phyloP scores from a whole-genome alignment of 1,284 basidiomycete species.

The Ganoderma boninense region DNA sequence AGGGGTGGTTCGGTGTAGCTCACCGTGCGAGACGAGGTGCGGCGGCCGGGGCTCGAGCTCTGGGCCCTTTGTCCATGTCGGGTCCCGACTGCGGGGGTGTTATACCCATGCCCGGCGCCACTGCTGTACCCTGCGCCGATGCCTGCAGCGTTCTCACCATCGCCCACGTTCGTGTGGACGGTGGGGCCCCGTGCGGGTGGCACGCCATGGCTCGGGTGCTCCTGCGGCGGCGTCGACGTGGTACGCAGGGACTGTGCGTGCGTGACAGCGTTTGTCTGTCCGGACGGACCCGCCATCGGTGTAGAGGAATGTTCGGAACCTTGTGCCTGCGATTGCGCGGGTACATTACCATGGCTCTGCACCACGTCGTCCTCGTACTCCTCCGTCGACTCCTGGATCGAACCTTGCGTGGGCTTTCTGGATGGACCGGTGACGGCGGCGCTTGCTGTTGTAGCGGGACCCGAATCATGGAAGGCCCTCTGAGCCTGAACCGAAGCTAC shows the following conservation, averaged over 20 bases:
- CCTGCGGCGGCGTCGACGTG: not conserved
- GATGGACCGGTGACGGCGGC: slow-evolving; percentile 25
- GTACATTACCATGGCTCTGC: not conserved
- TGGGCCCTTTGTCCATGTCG: not conserved
- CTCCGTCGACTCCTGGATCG: slow-evolving; percentile 16
- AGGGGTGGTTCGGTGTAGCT: slow-evolving; percentile 17
- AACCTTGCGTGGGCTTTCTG: not conserved
- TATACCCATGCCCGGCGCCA: not conserved
- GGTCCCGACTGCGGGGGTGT: not conserved
- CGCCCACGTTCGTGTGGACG: not conserved
- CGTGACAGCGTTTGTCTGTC: not conserved
- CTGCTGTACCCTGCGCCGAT: not conserved
- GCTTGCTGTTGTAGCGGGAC: not conserved
- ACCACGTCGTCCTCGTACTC: slow-evolving; percentile 17
- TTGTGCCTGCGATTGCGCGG: not conserved
- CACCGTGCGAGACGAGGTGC: slow-evolving; percentile 17
- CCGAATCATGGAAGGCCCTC: not conserved
- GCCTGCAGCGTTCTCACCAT: not conserved
- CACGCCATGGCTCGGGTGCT: not conserved
- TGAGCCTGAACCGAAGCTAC: not conserved
- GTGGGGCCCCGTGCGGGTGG: not conserved
- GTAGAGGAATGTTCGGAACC: not conserved
- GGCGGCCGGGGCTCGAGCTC: slow-evolving; percentile 1
- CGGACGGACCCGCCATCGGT: slow-evolving; percentile 7
- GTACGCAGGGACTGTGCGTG: not conserved